A percentile compares a stretch with the other conserved stretches of the same genome.
These are phyloP conservation scores for Pulveroboletus ravenelii DNA, from an alignment of 768 basidiomycete genomes.

Conservation along the genomic window DNA sequence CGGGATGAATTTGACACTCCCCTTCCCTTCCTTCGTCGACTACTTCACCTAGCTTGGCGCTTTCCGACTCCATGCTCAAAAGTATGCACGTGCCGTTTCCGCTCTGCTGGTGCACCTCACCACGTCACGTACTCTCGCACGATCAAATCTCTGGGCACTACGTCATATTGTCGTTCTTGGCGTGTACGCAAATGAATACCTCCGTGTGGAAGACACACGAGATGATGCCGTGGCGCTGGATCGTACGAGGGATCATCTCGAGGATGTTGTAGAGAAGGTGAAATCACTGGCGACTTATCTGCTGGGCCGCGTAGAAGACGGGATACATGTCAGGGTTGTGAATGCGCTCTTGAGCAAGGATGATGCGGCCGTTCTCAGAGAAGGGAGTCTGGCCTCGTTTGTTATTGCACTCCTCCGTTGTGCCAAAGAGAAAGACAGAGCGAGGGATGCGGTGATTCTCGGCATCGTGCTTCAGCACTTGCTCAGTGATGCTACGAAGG, in stretches of 20 bases:
- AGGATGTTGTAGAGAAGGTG: constrained; percentile 39
- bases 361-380: constrained; percentile 12
- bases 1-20: constrained; percentile 38
- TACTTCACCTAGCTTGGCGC: constrained; percentile 50
- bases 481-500: constrained; percentile 51
- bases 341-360: constrained; percentile 31
- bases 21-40: constrained; percentile 42
- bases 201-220: constrained; percentile 44
- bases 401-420: constrained; percentile 30
- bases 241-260: constrained; percentile 25
- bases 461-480: constrained; percentile 55
- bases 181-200: constrained; percentile 58
- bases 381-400: constrained; percentile 27
- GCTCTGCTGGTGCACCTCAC: constrained; percentile 54
- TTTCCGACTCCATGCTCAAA: constrained; percentile 53
- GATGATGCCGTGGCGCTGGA: constrained; percentile 44
- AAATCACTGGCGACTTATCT: constrained; percentile 61
- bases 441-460: constrained; percentile 57
- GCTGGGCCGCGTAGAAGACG: constrained; percentile 42
- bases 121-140: constrained; percentile 57
- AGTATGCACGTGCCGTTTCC: constrained; percentile 58
- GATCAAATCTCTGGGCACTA: constrained; percentile 59
- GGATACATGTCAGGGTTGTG: constrained; percentile 47
- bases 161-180: constrained; percentile 63
- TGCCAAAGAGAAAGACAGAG: constrained; percentile 37